Evolutionary conservation across 768 basidiomycete species (phyloP), one percentile per base, ranked within the genome.

Genomic region (Infundibulicybe gibba): DNA sequence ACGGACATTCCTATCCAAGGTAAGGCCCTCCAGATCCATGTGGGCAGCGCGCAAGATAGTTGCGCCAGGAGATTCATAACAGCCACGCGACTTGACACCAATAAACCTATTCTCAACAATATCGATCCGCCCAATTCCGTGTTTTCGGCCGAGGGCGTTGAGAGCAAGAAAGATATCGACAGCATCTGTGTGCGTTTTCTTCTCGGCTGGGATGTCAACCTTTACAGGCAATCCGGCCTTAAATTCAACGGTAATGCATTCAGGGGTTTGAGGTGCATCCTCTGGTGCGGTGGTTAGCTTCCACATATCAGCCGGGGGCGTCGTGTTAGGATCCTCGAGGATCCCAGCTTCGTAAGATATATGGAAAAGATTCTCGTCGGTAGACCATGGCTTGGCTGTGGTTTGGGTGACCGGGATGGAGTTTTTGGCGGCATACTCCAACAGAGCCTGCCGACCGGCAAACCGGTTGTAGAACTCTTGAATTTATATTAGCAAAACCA

Each of bases 101-200:
- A 98, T 97, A 75, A 97, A 99, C 45, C 97, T 81, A 76, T 99
- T 99, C 75, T 99, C 95, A 61, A 99, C 97, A 59, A 99, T 98
- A 66, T 99, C 97, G 70, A 97, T 89, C 49, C 97, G 83, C 21
- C 97, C 95, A 53, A 99, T 80, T 54, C 94, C 97, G 68, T 99
- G 95, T 63, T 90, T 91, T 54, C 95, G 79, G 32, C 88, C 97
- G 50, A 97, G 83, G 1, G 87, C 74, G 72, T 99, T 99, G 60
- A 99, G 82, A 4, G 76, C 77, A 54, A 87, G 68, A 84, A 98
- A 98, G 61, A 99, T 86, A 8, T 97, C 94, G 44, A 99, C 97
- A 16, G 83, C 69, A 65, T 97, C 94, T n/a, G 91, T 92, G 72
- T 89, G 76, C 15, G 74, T 79, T 65, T 83, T 81, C 47, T 61